These are phyloP conservation scores for Quercus robur DNA, from an alignment of 306 rosid species.

Conservation along the genomic window DNA sequence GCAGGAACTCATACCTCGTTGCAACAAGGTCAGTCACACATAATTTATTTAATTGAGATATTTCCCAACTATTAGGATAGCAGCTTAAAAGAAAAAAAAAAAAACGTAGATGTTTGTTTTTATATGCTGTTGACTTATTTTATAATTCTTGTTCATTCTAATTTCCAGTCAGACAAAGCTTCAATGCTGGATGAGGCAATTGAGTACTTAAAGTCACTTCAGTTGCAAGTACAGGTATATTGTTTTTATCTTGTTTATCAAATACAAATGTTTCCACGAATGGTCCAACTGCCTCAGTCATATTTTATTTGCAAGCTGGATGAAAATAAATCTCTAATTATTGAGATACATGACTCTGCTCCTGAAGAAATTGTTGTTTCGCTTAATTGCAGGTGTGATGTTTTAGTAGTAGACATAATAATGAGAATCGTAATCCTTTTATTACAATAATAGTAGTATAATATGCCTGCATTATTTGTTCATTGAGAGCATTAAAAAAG, in stretches of 20 bases:
- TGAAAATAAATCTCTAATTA: not conserved
- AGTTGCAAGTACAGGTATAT: conserved; percentile 81
- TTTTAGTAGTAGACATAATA: not conserved
- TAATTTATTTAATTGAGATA: not conserved
- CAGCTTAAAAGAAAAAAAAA: not conserved
- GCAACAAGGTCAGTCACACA: conserved; percentile 60
- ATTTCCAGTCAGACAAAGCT: conserved; percentile 78
- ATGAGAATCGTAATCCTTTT: not conserved
- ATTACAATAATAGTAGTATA: not conserved
- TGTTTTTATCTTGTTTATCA: not conserved
- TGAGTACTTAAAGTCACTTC: conserved; percentile 78
- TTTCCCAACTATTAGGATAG: not conserved
- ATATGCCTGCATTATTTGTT: not conserved
- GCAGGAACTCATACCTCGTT: conserved; percentile 83
- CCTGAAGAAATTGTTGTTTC: not conserved
- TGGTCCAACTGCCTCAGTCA: not conserved
- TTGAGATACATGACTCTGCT: not conserved
- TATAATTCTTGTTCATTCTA: not conserved
- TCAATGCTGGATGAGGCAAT: conserved; percentile 96
- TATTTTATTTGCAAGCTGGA: not conserved
- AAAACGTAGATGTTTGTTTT: conserved; percentile 1
- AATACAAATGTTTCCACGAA: not conserved
- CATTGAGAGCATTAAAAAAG: not conserved
- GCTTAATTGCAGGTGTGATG: not conserved
- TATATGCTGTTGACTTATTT: not conserved